phyloP scores from a whole-genome alignment of 129 eudicot genomes.

The Solidago caesia region DNA sequence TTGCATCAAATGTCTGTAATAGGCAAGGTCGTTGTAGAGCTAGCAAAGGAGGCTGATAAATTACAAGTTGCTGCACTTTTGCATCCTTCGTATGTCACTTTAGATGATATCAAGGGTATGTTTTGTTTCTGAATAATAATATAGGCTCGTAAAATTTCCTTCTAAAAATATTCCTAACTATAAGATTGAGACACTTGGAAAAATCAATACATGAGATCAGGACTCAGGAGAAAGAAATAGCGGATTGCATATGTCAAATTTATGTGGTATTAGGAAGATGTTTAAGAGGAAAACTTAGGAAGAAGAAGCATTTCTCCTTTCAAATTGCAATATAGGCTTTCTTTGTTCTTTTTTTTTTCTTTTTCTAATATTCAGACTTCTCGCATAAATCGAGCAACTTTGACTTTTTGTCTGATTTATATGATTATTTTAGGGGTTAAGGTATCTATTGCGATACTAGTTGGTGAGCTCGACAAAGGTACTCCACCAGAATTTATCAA shows the following conservation, averaged over 20 bases:
- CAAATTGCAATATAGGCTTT: background rate
- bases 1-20: background rate
- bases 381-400: background rate
- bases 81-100: conserved; percentile 60
- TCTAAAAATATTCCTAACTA: no score
- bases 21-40: conserved; percentile 44
- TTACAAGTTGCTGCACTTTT: conserved; percentile 50
- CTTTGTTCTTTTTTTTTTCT: background rate
- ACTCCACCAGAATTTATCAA: conserved; percentile 77
- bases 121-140: background rate
- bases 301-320: background rate
- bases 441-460: conserved; percentile 59
- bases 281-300: no score
- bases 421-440: conserved; percentile 57
- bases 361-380: background rate
- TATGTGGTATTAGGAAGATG: no score
- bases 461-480: conserved; percentile 59
- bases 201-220: no score
- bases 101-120: conserved; percentile 70
- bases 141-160: no score
- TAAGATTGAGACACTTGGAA: no score
- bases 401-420: background rate
- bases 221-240: no score
- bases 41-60: conserved; percentile 39
- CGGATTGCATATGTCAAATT: no score